These are phyloP conservation scores for Phanerodontia chrysosporium DNA, from an alignment of 768 basidiomycete species.

Conservation along the genomic window DNA sequence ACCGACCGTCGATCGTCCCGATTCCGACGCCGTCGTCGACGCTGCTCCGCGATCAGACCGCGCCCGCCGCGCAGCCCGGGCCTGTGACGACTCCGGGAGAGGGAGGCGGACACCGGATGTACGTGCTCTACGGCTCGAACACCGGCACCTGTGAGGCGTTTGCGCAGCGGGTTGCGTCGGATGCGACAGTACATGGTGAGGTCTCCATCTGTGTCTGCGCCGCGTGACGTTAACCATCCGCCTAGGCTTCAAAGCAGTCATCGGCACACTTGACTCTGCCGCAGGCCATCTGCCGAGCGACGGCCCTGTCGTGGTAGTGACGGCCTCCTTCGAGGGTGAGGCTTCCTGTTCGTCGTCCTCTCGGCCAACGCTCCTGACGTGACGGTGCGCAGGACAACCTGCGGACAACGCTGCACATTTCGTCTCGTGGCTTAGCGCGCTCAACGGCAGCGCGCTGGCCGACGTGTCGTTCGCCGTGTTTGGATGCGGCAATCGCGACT, in stretches of 20 bases:
- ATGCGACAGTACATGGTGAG: constrained; percentile 35
- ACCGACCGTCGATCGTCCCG: background rate
- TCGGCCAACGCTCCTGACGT: no score
- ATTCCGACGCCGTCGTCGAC: constrained; percentile 23
- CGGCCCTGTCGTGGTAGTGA: constrained; percentile 42
- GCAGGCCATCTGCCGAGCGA: constrained; percentile 35
- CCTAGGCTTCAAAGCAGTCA: constrained; percentile 34
- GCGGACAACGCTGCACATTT: constrained; percentile 47
- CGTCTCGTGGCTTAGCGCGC: constrained; percentile 36
- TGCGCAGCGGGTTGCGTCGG: constrained; percentile 40
- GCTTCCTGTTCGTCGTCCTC: no score
- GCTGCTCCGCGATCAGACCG: background rate
- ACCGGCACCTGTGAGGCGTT: constrained; percentile 46
- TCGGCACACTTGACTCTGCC: constrained; percentile 39
- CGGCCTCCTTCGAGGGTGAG: constrained; percentile 42
- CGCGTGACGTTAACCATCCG: background rate
- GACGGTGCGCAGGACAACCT: constrained; percentile 38
- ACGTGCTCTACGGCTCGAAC: constrained; percentile 43
- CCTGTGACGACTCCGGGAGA: no score
- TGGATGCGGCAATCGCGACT: constrained; percentile 47
- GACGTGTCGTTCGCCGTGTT: constrained; percentile 41
- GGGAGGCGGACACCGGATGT: no score
- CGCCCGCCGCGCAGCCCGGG: background rate
- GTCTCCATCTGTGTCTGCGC: no score
- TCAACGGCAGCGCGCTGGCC: constrained; percentile 24